Percentiles rank a stretch among this genome's conserved stretches.
Conservation (phyloP, 352 stramenopile genomes). For the Pythium rishiriense region DNA sequence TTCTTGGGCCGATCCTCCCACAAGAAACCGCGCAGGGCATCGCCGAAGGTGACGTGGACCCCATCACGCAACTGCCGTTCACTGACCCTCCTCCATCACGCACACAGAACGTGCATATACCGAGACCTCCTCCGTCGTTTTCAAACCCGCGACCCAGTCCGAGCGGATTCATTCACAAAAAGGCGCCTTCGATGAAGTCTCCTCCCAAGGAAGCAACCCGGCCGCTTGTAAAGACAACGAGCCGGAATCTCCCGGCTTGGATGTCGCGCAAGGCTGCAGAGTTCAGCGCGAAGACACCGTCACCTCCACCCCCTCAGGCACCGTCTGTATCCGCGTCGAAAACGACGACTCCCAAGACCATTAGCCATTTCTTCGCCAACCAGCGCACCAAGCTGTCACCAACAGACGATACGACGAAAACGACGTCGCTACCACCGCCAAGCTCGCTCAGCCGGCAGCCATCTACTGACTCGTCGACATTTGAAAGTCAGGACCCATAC, state of each 20-base stretch:
- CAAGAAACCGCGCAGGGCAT: constrained; percentile 50
- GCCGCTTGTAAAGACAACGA: background rate
- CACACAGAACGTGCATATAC: background rate
- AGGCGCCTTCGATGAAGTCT: background rate
- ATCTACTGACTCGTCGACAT: constrained; percentile 26
- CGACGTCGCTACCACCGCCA: background rate
- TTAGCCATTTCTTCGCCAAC: constrained; percentile 49
- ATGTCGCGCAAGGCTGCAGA: constrained; percentile 20
- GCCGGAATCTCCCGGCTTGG: constrained; percentile 20
- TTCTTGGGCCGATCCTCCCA: constrained; percentile 58
- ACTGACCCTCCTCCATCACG: constrained; percentile 4
- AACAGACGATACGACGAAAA: constrained; percentile 7
- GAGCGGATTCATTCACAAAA: constrained; percentile 10
- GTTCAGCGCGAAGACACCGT: background rate
- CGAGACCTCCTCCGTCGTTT: background rate
- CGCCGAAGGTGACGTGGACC: constrained; percentile 73
- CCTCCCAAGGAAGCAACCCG: constrained; percentile 1
- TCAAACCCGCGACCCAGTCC: background rate
- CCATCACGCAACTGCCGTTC: constrained; percentile 60
- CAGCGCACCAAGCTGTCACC: constrained; percentile 15
- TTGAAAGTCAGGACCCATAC: constrained; percentile 57
- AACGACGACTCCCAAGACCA: constrained; percentile 17
- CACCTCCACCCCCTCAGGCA: constrained; percentile 6
- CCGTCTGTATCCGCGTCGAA: background rate
- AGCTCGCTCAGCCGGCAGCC: constrained; percentile 3